phyloP scores from a whole-genome alignment of 139 green algal species.

The Trebouxia sp. region DNA sequence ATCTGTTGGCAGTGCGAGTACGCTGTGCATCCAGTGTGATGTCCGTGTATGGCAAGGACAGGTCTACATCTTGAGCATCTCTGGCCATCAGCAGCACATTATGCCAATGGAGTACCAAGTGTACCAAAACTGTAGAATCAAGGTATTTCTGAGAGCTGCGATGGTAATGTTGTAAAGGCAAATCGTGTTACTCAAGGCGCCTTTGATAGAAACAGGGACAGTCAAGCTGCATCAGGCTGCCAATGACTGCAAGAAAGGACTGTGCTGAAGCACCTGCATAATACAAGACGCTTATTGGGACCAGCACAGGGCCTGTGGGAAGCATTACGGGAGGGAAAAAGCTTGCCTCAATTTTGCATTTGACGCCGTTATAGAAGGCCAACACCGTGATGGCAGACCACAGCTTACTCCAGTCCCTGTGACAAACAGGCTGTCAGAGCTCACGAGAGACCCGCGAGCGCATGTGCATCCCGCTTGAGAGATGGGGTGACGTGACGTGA shows the following conservation, averaged over 20 bases:
- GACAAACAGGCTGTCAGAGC: not conserved
- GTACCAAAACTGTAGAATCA: too few species aligned
- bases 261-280: slow-evolving; percentile 27
- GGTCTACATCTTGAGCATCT: not conserved
- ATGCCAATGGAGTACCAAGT: not conserved
- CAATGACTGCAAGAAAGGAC: slow-evolving; percentile 28
- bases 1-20: not conserved
- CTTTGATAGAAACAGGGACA: too few species aligned
- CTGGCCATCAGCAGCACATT: not conserved
- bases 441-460: not conserved
- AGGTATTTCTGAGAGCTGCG: too few species aligned
- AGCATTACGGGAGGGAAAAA: not conserved
- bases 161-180: too few species aligned
- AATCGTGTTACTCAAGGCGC: too few species aligned
- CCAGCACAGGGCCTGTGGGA: not conserved
- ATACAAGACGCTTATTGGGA: not conserved
- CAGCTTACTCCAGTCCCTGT: slow-evolving; percentile 20
- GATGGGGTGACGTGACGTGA: not conserved
- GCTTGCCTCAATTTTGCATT: slow-evolving; percentile 10
- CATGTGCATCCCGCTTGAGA: not conserved
- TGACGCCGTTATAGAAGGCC: slow-evolving; percentile 18
- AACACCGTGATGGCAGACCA: slow-evolving; percentile 22
- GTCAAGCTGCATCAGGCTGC: slow-evolving; percentile 7
- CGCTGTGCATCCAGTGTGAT: not conserved
- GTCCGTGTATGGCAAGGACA: not conserved